These are phyloP conservation scores for Ophiobolus disseminans DNA, from an alignment of 2,329 filamentous ascomycete species.

Conservation along the genomic window DNA sequence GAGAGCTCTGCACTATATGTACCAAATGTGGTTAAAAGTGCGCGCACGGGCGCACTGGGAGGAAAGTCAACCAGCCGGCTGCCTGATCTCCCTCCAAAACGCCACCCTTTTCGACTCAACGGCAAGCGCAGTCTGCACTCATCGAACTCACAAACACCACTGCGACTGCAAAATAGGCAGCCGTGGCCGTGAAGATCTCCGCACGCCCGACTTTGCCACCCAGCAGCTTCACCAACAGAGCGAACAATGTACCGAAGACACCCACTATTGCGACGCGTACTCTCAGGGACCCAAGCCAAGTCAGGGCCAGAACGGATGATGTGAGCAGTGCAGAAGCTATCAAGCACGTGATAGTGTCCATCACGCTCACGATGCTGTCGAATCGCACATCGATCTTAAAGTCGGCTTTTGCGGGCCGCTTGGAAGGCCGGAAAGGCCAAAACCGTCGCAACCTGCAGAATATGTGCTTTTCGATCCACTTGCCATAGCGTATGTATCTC, in stretches of 20 bases:
- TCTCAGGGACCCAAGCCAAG: not conserved
- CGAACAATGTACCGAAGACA: slow-evolving; percentile 13
- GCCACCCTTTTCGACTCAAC: too few relatives aligned
- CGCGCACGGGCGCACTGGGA: too few relatives aligned
- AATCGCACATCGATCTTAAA: not conserved
- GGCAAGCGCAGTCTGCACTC: not conserved
- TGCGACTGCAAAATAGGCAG: slow-evolving; percentile 16
- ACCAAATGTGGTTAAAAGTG: too few relatives aligned
- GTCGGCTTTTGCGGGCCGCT: not conserved
- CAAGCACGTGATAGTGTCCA: slow-evolving; percentile 6
- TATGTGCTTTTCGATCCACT: slow-evolving; percentile 15
- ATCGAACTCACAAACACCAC: slow-evolving; percentile 9
- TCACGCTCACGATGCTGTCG: not conserved
- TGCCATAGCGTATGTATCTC: not conserved
- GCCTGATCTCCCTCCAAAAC: too few relatives aligned
- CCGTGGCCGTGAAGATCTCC: slow-evolving; percentile 17
- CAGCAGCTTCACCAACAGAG: slow-evolving; percentile 9
- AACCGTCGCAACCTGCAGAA: not conserved
- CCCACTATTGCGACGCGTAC: slow-evolving; percentile 4
- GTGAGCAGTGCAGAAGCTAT: not conserved
- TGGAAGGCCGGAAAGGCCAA: not conserved
- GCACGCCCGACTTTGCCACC: slow-evolving; percentile 6
- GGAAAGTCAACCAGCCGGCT: too few relatives aligned
- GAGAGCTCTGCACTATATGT: too few relatives aligned
- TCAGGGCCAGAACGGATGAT: not conserved